These are phyloP conservation scores for Phytophthora litchii DNA, from an alignment of 352 stramenopile species.

Conservation along the genomic window DNA sequence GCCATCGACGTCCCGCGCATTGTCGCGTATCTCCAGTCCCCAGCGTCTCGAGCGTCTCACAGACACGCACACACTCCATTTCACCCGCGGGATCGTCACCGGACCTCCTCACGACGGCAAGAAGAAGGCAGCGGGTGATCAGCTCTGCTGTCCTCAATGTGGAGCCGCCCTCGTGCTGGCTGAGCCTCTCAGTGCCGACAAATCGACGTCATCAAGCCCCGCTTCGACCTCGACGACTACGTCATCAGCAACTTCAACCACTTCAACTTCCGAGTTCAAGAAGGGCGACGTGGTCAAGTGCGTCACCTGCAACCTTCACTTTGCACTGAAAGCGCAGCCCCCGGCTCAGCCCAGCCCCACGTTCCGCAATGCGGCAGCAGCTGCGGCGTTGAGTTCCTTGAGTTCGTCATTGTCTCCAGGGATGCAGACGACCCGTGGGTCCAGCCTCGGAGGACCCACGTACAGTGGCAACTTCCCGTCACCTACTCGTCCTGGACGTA, in stretches of 20 bases:
- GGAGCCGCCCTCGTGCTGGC: conserved; percentile 57
- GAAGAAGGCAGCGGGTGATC: conserved; percentile 30
- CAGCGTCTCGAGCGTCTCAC: conserved; percentile 1
- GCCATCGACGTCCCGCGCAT: conserved; percentile 10
- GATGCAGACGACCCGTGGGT: conserved; percentile 51
- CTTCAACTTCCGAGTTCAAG: conserved; percentile 55
- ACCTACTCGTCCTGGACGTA: conserved; percentile 33
- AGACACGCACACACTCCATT: not conserved
- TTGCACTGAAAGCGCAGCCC: conserved; percentile 63
- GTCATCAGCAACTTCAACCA: conserved; percentile 25
- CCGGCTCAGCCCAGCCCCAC: conserved; percentile 33
- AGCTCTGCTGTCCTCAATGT: conserved; percentile 74
- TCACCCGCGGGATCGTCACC: conserved; percentile 16
- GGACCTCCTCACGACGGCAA: conserved; percentile 17
- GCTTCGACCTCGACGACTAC: not conserved
- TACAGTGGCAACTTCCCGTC: conserved; percentile 34
- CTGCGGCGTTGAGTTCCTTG: conserved; percentile 69
- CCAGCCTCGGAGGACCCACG: conserved; percentile 35
- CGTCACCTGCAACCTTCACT: conserved; percentile 71
- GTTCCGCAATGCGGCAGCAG: conserved; percentile 69
- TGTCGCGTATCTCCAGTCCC: conserved; percentile 11
- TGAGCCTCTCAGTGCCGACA: conserved; percentile 36
- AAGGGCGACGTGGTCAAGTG: conserved; percentile 83
- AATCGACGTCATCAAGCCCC: conserved; percentile 30
- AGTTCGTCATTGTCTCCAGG: conserved; percentile 59